Base-by-base conservation (phyloP, 2,329 filamentous ascomycete genomes). In the Chalaropsis thielavioides region DNA sequence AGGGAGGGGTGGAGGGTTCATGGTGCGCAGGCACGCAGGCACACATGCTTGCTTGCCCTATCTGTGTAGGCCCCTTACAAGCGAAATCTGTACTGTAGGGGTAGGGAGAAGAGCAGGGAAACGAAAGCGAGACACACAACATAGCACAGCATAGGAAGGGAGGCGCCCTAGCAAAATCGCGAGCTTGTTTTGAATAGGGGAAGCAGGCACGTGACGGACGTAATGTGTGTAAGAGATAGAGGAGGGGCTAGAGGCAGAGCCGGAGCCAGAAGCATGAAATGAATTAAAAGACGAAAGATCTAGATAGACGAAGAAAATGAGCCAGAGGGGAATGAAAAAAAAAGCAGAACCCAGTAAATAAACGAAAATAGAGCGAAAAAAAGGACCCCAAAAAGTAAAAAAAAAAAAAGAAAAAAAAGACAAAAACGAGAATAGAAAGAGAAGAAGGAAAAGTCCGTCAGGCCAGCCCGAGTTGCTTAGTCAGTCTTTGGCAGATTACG, bases 401-500 rank as follows among this genome's bases (percentile, higher is more conserved):
- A 38, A 15, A 31, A 27, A 15, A 35, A 35, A 58, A 24, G 1
- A 13, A 54, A 54, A 7, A 3, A 24, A 22, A 27, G 3, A 54
- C 13, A n/a, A 43, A 60, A 38, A 60, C 7, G 19, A 61, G 19
- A 19, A 61, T 15, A 38, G 15, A 13, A 41, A 22, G 22, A 61
- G 13, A 43, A 43, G 17, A 7, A n/a, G 5, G 24, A 27, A 41
- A 31, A 22, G 54, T 58, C 54, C 17, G 31, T 58, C 54, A 58
- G 54, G 54, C 27, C 54, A 58, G 54, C 54, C 54, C 54, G 54
- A 31, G 10, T 38, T 38, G 27, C 31, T 35, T 64, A 67, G 40
- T 67, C 62, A 15, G 35, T 49, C 62, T 64, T 67, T 24, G 65
- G 65, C 24, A 67, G 35, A 27, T 63, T 62, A 17, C 65, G 62